These are phyloP conservation scores for Capsicum rhomboideum DNA, from an alignment of 257 asterid species.

Conservation along the genomic window DNA sequence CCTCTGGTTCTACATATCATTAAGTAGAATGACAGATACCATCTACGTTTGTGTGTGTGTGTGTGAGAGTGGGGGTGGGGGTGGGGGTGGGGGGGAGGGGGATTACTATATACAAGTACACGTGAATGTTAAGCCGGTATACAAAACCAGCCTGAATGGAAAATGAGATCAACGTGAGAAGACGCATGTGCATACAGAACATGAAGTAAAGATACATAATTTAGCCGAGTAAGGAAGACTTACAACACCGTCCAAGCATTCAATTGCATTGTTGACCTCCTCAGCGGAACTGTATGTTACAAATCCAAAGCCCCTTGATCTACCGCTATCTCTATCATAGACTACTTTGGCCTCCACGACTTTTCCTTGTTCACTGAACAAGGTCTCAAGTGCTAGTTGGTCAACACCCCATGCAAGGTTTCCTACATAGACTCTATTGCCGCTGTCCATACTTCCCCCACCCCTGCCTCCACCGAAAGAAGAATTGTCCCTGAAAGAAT, in stretches of 20 bases:
- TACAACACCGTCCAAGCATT: conserved; percentile 65
- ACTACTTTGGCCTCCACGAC: conserved; percentile 85
- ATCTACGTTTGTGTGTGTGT: no score
- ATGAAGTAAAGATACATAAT: background rate
- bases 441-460: conserved; percentile 30
- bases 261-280: conserved; percentile 63
- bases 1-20: background rate
- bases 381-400: conserved; percentile 50
- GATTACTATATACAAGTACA: background rate
- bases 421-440: conserved; percentile 64
- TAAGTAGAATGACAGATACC: background rate
- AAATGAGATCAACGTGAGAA: background rate
- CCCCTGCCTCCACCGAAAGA: conserved; percentile 52
- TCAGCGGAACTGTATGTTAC: conserved; percentile 59
- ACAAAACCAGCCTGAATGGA: background rate
- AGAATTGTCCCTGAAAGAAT: conserved; percentile 10
- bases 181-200: background rate
- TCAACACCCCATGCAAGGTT: conserved; percentile 93
- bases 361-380: conserved; percentile 69
- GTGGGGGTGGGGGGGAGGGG: no score
- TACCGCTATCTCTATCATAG: conserved; percentile 75
- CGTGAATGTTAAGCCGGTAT: background rate
- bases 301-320: conserved; percentile 92
- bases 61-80: no score
- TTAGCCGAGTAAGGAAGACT: conserved; percentile 12